Evolutionary conservation across 768 basidiomycete genomes (phyloP).

Genomic region (Tulasnella sp.): DNA sequence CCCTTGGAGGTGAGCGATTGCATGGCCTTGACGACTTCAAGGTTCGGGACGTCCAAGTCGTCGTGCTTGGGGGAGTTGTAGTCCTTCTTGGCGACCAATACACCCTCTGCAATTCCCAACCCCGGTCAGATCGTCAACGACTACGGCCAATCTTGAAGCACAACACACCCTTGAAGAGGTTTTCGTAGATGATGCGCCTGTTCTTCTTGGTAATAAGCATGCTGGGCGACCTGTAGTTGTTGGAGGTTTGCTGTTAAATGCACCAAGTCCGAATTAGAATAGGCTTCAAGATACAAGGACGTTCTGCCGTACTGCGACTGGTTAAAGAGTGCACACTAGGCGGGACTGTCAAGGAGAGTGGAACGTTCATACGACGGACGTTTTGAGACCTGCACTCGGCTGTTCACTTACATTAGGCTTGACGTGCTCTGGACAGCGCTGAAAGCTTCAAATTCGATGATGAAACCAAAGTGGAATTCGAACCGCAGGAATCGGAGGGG

Average conservation of each 20-base stretch:
- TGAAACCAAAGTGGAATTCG: background rate
- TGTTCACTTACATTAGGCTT: background rate
- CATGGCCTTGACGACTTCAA: constrained; percentile 65
- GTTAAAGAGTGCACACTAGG: background rate
- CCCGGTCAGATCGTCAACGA: background rate
- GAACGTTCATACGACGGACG: background rate
- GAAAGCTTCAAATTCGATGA: background rate
- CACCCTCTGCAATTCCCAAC: constrained; percentile 64
- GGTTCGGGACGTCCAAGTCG: constrained; percentile 62
- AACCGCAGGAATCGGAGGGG: background rate
- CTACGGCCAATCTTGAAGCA: background rate
- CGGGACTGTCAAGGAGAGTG: background rate
- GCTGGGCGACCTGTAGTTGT: constrained; percentile 32
- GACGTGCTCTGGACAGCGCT: background rate
- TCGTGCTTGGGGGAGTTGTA: constrained; percentile 96
- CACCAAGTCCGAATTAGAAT: constrained; percentile 13
- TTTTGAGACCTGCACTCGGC: background rate
- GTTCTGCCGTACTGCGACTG: background rate
- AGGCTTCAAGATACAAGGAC: background rate
- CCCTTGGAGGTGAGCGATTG: constrained; percentile 64
- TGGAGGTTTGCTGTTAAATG: background rate
- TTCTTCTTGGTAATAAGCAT: constrained; percentile 98
- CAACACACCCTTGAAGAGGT: constrained; percentile 94
- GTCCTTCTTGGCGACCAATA: constrained; percentile 98
- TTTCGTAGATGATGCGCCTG: constrained; percentile 94